A percentile compares a stretch with the other conserved stretches of the same genome.
Evolutionary conservation across 257 asterid species (phyloP).

Genomic region (Nicotiana otophora): DNA sequence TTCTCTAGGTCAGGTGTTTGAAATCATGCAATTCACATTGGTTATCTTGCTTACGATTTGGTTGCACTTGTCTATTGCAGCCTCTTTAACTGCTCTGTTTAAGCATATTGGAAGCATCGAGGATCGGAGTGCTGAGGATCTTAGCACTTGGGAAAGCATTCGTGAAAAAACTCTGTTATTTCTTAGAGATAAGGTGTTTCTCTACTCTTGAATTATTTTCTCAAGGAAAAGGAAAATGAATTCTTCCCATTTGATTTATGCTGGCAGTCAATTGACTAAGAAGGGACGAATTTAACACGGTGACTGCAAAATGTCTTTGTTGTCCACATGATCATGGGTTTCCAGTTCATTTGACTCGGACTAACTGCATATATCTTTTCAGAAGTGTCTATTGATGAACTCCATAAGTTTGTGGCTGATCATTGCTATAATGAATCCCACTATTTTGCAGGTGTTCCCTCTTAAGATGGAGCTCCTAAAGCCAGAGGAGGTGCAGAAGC

Average conservation of each 20-base stretch:
- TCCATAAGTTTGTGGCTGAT: neutral
- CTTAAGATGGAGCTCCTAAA: constrained; percentile 73
- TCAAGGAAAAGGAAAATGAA: constrained; percentile 8
- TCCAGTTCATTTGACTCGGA: neutral
- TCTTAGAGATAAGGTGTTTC: constrained; percentile 70
- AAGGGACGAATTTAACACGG: neutral
- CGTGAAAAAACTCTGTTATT: constrained; percentile 89
- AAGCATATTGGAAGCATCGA: constrained; percentile 83
- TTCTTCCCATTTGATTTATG: neutral
- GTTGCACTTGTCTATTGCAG: constrained; percentile 41
- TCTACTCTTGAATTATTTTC: neutral
- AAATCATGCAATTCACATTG: neutral
- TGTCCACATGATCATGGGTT: neutral
- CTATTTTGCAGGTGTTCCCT: constrained; percentile 68
- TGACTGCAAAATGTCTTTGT: neutral
- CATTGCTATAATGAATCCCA: neutral
- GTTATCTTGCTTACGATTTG: neutral
- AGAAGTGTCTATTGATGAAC: neutral
- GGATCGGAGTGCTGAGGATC: constrained; percentile 70
- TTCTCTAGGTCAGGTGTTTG: neutral
- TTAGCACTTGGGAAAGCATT: constrained; percentile 68
- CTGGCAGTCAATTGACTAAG: neutral
- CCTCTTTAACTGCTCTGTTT: constrained; percentile 81
- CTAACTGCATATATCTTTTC: neutral
- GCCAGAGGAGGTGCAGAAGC: constrained; percentile 91